Base-by-base conservation (phyloP, 768 basidiomycete genomes). In the Rossbeevera mucosa region DNA sequence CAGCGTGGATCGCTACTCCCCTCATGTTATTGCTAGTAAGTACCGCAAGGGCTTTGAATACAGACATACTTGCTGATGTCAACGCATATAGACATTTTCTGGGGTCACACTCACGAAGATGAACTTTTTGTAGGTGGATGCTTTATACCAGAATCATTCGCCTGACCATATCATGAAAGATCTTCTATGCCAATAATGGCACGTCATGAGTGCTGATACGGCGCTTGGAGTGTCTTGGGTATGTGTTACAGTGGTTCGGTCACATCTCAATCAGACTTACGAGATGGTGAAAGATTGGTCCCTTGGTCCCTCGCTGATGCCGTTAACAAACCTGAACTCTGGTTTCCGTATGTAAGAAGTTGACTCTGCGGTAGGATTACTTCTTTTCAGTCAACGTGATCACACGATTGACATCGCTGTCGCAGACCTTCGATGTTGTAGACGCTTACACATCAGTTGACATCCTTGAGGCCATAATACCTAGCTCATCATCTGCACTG, bases 71-170 rank as follows among this genome's bases (percentile, higher is more conserved):
- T 3, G 44, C 5, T 41, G 36, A n/a, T 14, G 16, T 38, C 30
- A 25, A 30, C 12, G 79, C 5, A 18, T 20, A 25, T 22, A 52
- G 84, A 78, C 55, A 79, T 86, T 18, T 86, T 87, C 74, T 88
- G 73, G 57, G 86, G 86, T 8, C 86, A 88, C 58, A 82, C 81
- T 0, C 85, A 87, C 55, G 81, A 86, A 59, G 85, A 86, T 64
- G 75, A 85, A 65, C 64, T 85, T 42, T 79, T 76, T 44, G 83
- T 83, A 52, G 22, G 56, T 45, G 21, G 13, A 16, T 18, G 28
- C 12, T 3, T 20, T 41, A n/a, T 3, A 44, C 16, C n/a, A 24
- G 7, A 40, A 25, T 20, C 4, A 7, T 13, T 14, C 12, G 16
- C 7, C 46, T 52, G 25, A 52, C 31, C 26, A 22, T 47, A 25